These are phyloP conservation scores for Sphagnum tenellum DNA, from an alignment of 225 moss, liverwort and hornwort genomes.

Conservation along the genomic window DNA sequence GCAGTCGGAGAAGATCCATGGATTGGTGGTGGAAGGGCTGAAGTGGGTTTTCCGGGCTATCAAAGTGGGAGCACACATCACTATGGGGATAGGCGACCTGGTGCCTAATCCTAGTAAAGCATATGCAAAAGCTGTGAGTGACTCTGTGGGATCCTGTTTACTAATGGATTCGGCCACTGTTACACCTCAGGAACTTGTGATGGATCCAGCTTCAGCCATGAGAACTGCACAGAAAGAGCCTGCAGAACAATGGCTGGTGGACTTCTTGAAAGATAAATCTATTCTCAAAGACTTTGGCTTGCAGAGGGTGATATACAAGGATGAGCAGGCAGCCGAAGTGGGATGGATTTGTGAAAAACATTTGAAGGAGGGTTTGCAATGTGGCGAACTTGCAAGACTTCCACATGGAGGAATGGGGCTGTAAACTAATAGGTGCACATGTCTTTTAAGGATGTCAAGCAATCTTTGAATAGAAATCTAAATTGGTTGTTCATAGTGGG, in stretches of 20 bases:
- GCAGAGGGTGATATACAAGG: background rate
- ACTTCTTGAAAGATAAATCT: background rate
- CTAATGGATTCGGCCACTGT: background rate
- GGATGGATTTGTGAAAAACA: conserved; percentile 1
- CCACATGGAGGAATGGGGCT: background rate
- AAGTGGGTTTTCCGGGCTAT: background rate
- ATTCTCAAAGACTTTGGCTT: background rate
- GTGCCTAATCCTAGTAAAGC: background rate
- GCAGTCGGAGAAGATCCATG: background rate
- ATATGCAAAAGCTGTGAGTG: background rate
- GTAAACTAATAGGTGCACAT: too few relatives aligned
- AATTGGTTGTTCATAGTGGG: too few relatives aligned
- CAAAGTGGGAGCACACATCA: background rate
- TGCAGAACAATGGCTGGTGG: background rate
- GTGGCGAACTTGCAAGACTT: conserved; percentile 6
- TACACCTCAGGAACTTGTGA: background rate
- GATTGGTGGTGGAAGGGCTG: background rate
- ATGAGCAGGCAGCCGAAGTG: background rate
- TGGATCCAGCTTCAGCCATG: background rate
- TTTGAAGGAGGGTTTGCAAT: background rate
- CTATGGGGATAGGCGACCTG: background rate
- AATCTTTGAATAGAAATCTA: too few relatives aligned
- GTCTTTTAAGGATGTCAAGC: too few relatives aligned
- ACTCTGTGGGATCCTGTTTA: background rate
- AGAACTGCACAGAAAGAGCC: background rate